These are phyloP conservation scores for Tubosaeta sp. DNA, from an alignment of 768 basidiomycete species.

Conservation along the genomic window DNA sequence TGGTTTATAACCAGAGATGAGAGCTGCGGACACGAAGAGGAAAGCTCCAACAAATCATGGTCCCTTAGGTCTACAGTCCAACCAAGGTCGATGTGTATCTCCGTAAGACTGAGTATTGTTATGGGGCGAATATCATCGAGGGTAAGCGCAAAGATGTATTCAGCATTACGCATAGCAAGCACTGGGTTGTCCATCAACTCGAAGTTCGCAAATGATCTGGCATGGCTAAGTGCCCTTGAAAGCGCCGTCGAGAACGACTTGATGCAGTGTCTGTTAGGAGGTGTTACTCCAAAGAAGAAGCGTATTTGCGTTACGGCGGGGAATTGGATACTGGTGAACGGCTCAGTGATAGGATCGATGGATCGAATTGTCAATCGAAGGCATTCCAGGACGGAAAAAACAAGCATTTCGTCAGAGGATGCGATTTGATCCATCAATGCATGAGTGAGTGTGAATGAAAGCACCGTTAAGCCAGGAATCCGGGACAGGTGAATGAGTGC, in stretches of 20 bases:
- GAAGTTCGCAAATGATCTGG: no score
- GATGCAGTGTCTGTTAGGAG: background rate
- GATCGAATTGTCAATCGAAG: background rate
- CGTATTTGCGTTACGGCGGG: background rate
- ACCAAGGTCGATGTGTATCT: background rate
- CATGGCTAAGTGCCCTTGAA: no score
- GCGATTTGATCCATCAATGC: background rate
- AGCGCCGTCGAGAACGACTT: background rate
- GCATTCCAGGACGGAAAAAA: background rate
- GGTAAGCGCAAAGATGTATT: background rate
- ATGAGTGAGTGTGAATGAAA: background rate
- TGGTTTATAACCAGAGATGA: no score
- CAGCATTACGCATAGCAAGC: background rate
- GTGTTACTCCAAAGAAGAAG: background rate
- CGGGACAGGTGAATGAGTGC: background rate
- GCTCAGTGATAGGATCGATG: background rate
- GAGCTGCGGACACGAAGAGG: no score
- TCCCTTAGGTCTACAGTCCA: no score
- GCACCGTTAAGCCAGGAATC: background rate
- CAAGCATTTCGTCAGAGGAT: background rate
- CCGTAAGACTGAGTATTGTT: background rate
- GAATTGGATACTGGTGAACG: no score
- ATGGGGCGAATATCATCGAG: background rate
- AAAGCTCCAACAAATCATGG: no score
- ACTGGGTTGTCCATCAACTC: no score